phyloP scores from a whole-genome alignment of 331 rosid species.

The Spiraea crenata region DNA sequence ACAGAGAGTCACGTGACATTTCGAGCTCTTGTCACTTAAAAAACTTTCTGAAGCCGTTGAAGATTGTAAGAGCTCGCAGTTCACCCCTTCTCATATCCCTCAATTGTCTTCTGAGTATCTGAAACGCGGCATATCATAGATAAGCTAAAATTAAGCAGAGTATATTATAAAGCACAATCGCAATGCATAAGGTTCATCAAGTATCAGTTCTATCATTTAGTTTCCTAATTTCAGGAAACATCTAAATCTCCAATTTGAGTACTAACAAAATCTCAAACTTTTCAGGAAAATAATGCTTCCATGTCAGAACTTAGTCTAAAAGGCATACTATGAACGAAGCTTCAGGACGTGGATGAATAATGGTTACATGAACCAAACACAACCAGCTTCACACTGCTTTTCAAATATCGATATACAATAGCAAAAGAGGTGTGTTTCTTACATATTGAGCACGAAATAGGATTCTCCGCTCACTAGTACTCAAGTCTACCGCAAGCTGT shows the following conservation, averaged over 20 bases:
- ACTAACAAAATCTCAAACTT: background rate
- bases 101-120: slow-evolving; percentile 77
- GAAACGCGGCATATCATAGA: slow-evolving; percentile 25
- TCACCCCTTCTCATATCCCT: slow-evolving; percentile 83
- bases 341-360: background rate
- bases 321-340: background rate
- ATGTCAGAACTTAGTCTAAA: background rate
- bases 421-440: slow-evolving; percentile 28
- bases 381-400: background rate
- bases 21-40: slow-evolving; percentile 44
- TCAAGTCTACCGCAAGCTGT: slow-evolving; percentile 85
- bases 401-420: slow-evolving; percentile 1
- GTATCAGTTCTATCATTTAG: background rate
- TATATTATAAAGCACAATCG: background rate
- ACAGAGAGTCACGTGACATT: background rate
- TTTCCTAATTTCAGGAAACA: background rate
- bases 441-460: slow-evolving; percentile 87
- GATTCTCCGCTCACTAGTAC: slow-evolving; percentile 77
- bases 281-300: slow-evolving; percentile 1
- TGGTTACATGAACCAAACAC: background rate
- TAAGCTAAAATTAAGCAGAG: background rate
- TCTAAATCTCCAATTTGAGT: background rate
- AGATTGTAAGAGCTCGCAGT: slow-evolving; percentile 66
- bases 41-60: slow-evolving; percentile 63
- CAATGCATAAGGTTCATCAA: background rate